These are phyloP conservation scores for Podospora australis DNA, from an alignment of 495 filamentous ascomycete species.

Conservation along the genomic window DNA sequence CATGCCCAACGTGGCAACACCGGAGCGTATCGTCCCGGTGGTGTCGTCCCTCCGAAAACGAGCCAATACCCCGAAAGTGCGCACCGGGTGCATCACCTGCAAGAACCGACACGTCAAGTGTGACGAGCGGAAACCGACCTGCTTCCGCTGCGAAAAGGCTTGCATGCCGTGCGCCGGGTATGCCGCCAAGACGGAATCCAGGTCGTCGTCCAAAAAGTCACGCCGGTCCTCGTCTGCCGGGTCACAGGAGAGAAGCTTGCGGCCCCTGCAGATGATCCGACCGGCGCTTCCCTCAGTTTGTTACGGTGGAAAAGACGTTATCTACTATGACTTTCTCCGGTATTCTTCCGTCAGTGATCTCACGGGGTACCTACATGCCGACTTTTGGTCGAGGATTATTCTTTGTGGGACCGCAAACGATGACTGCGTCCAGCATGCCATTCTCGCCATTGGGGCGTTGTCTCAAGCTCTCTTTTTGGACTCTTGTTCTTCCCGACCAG, in stretches of 20 bases:
- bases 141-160: conserved; percentile 46
- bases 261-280: conserved; percentile 1
- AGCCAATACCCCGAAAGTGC: conserved; percentile 23
- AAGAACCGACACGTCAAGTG: conserved; percentile 46
- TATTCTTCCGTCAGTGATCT: conserved; percentile 7
- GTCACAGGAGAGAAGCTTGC: not conserved
- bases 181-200: conserved; percentile 13
- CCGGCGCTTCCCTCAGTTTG: not conserved
- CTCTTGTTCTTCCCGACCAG: not conserved
- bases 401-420: conserved; percentile 12
- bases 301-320: conserved; percentile 7
- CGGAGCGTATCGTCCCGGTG: not conserved
- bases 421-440: conserved; percentile 11
- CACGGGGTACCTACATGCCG: conserved; percentile 8
- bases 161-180: conserved; percentile 53
- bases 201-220: not conserved
- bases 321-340: conserved; percentile 13
- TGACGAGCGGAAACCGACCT: conserved; percentile 52
- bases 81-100: conserved; percentile 29
- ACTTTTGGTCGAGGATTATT: conserved; percentile 17
- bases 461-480: conserved; percentile 7
- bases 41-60: conserved; percentile 4
- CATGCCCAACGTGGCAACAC: not conserved
- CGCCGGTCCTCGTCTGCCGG: not conserved
- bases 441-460: conserved; percentile 13